Percentiles rank a stretch among this genome's conserved stretches.
Evolutionary conservation across 2,329 filamentous ascomycete genomes (phyloP).

Genomic region (Sclerotinia subarctica): DNA sequence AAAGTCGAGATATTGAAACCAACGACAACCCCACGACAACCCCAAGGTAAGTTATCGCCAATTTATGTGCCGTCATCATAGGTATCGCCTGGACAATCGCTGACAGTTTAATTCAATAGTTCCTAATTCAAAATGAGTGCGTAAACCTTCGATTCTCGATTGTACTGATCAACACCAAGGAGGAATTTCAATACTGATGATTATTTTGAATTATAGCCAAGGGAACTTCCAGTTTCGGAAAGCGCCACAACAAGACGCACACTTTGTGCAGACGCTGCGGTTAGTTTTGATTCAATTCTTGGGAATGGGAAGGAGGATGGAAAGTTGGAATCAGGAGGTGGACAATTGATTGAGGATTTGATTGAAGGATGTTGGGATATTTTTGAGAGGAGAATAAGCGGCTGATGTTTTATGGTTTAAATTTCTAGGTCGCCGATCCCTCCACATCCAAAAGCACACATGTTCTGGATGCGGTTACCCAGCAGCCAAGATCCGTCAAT

Average conservation of each 20-base stretch:
- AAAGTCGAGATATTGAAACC: constrained; percentile 16
- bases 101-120: constrained; percentile 24
- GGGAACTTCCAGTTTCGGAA: constrained; percentile 38
- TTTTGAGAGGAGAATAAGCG: not conserved
- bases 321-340: not conserved
- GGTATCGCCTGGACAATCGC: not conserved
- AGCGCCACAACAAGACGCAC: constrained; percentile 40
- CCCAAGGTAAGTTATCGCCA: constrained; percentile 17
- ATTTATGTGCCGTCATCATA: not conserved
- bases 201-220: constrained; percentile 32
- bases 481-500: constrained; percentile 95
- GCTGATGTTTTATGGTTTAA: constrained; percentile 30
- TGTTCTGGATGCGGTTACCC: constrained; percentile 96
- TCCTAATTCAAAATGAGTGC: constrained; percentile 39
- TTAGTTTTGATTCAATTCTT: constrained; percentile 32
- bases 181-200: constrained; percentile 16
- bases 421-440: constrained; percentile 77
- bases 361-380: not conserved
- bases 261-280: constrained; percentile 41
- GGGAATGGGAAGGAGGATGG: constrained; percentile 31
- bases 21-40: constrained; percentile 21
- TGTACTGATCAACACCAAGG: constrained; percentile 17
- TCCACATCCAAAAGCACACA: constrained; percentile 99
- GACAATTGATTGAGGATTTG: constrained; percentile 14
- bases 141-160: constrained; percentile 23